phyloP scores from a whole-genome alignment of 1,139 yeast species.

The Suhomyces yuchorum region DNA sequence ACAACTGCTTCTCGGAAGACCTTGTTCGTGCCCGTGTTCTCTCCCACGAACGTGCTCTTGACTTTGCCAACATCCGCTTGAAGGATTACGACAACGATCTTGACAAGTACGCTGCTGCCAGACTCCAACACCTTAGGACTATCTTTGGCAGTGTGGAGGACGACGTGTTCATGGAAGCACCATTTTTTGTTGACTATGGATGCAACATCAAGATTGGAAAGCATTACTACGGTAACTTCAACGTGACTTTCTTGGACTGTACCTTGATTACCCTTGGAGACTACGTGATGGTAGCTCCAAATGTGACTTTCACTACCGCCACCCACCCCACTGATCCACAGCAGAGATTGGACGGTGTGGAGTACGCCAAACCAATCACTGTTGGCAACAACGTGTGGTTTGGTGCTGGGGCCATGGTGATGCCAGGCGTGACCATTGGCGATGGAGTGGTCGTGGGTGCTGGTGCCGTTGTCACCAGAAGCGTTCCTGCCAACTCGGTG shows the following conservation, averaged over 20 bases:
- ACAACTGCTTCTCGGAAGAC: conserved; percentile 35
- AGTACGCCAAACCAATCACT: conserved; percentile 55
- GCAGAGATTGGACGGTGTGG: conserved; percentile 46
- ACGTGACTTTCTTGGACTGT: conserved; percentile 58
- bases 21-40: conserved; percentile 27
- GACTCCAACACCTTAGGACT: conserved; percentile 35
- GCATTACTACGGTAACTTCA: conserved; percentile 56
- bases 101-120: conserved; percentile 35
- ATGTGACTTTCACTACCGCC: conserved; percentile 61
- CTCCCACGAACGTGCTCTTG: conserved; percentile 37
- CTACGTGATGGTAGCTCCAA: conserved; percentile 63
- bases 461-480: conserved; percentile 61
- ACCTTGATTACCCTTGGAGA: conserved; percentile 64
- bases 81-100: conserved; percentile 36
- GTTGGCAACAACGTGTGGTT: conserved; percentile 72
- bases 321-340: conserved; percentile 61
- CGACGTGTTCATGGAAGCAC: conserved; percentile 49
- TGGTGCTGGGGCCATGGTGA: conserved; percentile 53
- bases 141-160: conserved; percentile 50
- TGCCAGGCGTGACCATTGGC: conserved; percentile 71
- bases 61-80: conserved; percentile 42
- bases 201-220: conserved; percentile 54
- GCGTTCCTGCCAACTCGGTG: conserved; percentile 54
- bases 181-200: conserved; percentile 61
- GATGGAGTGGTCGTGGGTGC: conserved; percentile 67